These are phyloP conservation scores for Imleria badia DNA, from an alignment of 768 basidiomycete genomes.

Conservation along the genomic window DNA sequence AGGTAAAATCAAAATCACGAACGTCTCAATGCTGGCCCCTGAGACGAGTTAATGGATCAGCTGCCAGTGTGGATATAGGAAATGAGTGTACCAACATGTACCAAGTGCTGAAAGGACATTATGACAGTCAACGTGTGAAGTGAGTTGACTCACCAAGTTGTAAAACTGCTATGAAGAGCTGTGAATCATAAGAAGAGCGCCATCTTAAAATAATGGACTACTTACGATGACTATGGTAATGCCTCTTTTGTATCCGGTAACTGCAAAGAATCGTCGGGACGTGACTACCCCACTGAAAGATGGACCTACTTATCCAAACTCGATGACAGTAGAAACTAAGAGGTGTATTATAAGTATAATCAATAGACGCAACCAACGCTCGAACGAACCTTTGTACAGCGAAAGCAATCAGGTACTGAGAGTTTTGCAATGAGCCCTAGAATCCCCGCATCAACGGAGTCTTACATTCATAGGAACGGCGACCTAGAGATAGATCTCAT, in stretches of 20 bases:
- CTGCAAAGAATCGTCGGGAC: background rate
- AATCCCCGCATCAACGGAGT: background rate
- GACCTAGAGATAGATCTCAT: background rate
- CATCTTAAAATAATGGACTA: background rate
- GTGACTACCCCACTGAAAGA: background rate
- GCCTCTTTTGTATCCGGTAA: background rate
- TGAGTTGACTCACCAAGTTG: conserved; percentile 4
- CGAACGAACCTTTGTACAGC: conserved; percentile 13
- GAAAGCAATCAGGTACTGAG: conserved; percentile 6
- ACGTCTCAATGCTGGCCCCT: conserved; percentile 4
- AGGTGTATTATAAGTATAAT: background rate
- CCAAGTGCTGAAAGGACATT: conserved; percentile 4
- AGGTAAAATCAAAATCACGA: background rate
- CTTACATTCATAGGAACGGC: conserved; percentile 9
- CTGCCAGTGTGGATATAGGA: background rate
- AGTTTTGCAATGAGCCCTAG: background rate
- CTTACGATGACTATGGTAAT: conserved; percentile 3
- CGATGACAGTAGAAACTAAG: conserved; percentile 17
- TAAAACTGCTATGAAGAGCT: background rate
- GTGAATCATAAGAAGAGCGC: background rate
- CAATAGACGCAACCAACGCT: background rate
- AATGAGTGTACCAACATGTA: conserved; percentile 1
- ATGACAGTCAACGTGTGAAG: background rate
- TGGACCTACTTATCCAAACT: conserved; percentile 18
- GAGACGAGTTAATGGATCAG: background rate